Evolutionary conservation across 371 early-diverging fungal genomes (phyloP).

Genomic region (Mortierella sp.): DNA sequence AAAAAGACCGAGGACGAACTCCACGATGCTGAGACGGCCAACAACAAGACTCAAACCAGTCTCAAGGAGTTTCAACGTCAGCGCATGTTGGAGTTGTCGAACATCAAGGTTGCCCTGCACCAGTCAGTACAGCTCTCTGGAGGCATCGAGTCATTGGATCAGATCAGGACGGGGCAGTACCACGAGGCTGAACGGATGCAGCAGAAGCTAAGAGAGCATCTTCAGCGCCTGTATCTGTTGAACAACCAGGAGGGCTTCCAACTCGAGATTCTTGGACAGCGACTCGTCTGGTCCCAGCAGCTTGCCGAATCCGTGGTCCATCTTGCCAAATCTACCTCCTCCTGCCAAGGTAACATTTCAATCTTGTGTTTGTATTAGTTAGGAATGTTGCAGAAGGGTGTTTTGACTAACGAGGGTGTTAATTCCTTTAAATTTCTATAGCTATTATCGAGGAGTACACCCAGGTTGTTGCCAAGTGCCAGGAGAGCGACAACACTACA

Average conservation of each 20-base stretch:
- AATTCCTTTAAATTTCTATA: neutral
- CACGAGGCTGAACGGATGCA: slow-evolving; percentile 47
- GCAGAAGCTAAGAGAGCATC: slow-evolving; percentile 30
- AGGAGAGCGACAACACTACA: slow-evolving; percentile 18
- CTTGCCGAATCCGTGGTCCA: slow-evolving; percentile 33
- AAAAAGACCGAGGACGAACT: slow-evolving; percentile 52
- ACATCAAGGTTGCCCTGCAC: slow-evolving; percentile 38
- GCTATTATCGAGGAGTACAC: slow-evolving; percentile 31
- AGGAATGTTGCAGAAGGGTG: too few relatives aligned
- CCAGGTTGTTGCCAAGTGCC: slow-evolving; percentile 19
- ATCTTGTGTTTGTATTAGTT: neutral
- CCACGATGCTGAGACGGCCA: slow-evolving; percentile 43
- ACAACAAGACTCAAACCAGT: slow-evolving; percentile 27
- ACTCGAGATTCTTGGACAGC: slow-evolving; percentile 53
- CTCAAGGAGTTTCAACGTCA: slow-evolving; percentile 46
- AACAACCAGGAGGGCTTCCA: slow-evolving; percentile 49
- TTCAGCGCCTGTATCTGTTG: slow-evolving; percentile 34
- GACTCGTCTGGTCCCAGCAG: slow-evolving; percentile 57
- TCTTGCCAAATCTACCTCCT: slow-evolving; percentile 13
- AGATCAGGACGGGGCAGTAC: slow-evolving; percentile 37
- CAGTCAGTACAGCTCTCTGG: slow-evolving; percentile 42
- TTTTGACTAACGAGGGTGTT: neutral
- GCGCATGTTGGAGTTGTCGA: slow-evolving; percentile 47
- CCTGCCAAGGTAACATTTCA: slow-evolving; percentile 37
- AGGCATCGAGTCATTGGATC: slow-evolving; percentile 48